Percentiles rank a stretch among this genome's conserved stretches.
Evolutionary conservation across 257 asterid genomes (phyloP).

Genomic region (Linaria vulgaris): DNA sequence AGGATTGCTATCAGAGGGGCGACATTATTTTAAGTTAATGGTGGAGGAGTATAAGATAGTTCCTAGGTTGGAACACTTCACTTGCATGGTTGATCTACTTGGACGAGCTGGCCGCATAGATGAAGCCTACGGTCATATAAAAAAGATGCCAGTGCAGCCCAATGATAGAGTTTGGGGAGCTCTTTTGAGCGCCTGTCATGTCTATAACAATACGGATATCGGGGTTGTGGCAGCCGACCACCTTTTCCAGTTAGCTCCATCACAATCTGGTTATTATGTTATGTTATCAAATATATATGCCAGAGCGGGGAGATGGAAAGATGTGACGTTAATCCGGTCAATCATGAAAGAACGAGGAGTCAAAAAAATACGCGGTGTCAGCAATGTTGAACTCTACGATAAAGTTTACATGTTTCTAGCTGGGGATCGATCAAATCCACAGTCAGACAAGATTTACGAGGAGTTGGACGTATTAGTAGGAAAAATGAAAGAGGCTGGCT

Average conservation of each 20-base stretch:
- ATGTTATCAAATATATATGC: constrained; percentile 80
- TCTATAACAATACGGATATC: constrained; percentile 62
- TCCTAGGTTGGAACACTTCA: constrained; percentile 76
- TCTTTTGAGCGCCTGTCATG: constrained; percentile 70
- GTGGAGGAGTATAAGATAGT: constrained; percentile 50
- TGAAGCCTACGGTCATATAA: constrained; percentile 66
- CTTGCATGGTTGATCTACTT: constrained; percentile 85
- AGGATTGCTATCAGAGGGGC: constrained; percentile 66
- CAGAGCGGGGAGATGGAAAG: constrained; percentile 86
- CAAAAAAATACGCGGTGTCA: constrained; percentile 75
- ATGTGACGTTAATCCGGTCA: constrained; percentile 57
- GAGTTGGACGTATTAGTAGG: constrained; percentile 66
- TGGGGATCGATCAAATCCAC: constrained; percentile 72
- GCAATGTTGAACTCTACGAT: constrained; percentile 67
- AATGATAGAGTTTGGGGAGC: constrained; percentile 90
- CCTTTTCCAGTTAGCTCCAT: constrained; percentile 71
- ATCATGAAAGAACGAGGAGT: constrained; percentile 69
- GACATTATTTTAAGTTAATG: constrained; percentile 54
- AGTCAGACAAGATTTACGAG: constrained; percentile 55
- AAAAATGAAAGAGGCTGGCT: constrained; percentile 80
- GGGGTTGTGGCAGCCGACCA: constrained; percentile 85
- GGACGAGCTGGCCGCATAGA: constrained; percentile 75
- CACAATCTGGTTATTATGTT: constrained; percentile 79
- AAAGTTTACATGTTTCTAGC: constrained; percentile 77
- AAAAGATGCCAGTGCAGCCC: constrained; percentile 57